Conservation (phyloP, 208 protist genomes). For the Pavlovales sp. region DNA sequence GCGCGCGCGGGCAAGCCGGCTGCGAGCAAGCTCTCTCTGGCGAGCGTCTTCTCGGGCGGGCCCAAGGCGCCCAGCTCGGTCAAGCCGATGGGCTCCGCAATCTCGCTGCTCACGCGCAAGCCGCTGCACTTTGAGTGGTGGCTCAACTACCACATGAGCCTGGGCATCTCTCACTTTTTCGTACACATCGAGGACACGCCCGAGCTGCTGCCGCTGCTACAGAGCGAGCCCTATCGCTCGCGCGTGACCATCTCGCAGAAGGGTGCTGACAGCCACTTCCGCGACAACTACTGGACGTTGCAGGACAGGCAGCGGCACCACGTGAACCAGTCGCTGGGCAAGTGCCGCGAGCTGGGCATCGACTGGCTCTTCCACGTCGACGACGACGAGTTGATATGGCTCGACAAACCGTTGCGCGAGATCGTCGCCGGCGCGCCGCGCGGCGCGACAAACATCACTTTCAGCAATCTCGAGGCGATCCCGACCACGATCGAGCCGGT, state of each 20-base stretch:
- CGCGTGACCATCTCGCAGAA: neutral
- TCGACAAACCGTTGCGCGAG: neutral
- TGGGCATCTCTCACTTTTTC: constrained; percentile 23
- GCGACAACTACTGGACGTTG: constrained; percentile 31
- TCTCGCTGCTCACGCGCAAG: constrained; percentile 19
- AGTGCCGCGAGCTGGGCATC: neutral
- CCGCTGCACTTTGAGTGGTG: constrained; percentile 26
- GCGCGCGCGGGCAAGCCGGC: too few relatives aligned
- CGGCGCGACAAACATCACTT: neutral
- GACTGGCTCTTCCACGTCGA: constrained; percentile 31
- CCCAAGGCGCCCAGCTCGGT: too few relatives aligned
- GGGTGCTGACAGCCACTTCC: neutral
- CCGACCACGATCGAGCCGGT: neutral
- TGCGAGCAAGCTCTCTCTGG: neutral
- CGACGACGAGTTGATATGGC: constrained; percentile 21
- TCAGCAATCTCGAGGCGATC: neutral
- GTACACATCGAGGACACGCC: constrained; percentile 31
- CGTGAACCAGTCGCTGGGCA: neutral
- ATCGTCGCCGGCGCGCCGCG: neutral
- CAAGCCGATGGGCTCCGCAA: too few relatives aligned
- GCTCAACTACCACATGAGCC: neutral
- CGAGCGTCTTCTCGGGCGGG: neutral
- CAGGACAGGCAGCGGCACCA: constrained; percentile 1
- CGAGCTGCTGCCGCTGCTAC: constrained; percentile 17
- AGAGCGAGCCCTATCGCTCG: neutral